phyloP scores from a whole-genome alignment of 129 eudicot species.

The Helianthus annuus region DNA sequence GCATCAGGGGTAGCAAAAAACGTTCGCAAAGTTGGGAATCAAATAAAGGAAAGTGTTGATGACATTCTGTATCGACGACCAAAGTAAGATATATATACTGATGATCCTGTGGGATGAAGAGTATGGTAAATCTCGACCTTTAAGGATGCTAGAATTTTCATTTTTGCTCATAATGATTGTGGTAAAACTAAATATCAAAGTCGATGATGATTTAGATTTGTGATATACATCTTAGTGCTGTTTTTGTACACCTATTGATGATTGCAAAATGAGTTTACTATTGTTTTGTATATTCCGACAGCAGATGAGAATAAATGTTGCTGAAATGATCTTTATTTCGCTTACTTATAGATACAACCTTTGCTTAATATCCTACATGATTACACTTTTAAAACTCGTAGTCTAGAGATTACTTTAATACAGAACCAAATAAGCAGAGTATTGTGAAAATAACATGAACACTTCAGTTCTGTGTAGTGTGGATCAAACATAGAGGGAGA shows the following conservation, averaged over 20 bases:
- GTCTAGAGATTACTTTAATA: no score
- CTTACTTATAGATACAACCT: no score
- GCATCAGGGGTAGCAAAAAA: slow-evolving; percentile 92
- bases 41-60: slow-evolving; percentile 68
- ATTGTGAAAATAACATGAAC: no score
- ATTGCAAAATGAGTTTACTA: slow-evolving; percentile 34
- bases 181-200: slow-evolving; percentile 16
- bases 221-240: slow-evolving; percentile 28
- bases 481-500: no score
- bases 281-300: slow-evolving; percentile 10
- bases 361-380: no score
- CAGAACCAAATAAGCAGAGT: no score
- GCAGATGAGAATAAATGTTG: no score
- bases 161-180: slow-evolving; percentile 29
- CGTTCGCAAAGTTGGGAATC: slow-evolving; percentile 69
- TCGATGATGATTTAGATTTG: slow-evolving; percentile 13
- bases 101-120: slow-evolving; percentile 14
- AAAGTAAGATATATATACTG: slow-evolving; percentile 46
- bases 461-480: no score
- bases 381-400: no score
- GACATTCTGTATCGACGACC: slow-evolving; percentile 81
- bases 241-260: slow-evolving; percentile 29
- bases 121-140: slow-evolving; percentile 1
- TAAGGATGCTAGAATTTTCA: slow-evolving; percentile 25
- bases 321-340: no score